These are phyloP conservation scores for Diaporthe velutina DNA, from an alignment of 2,329 filamentous ascomycete species.

Conservation along the genomic window DNA sequence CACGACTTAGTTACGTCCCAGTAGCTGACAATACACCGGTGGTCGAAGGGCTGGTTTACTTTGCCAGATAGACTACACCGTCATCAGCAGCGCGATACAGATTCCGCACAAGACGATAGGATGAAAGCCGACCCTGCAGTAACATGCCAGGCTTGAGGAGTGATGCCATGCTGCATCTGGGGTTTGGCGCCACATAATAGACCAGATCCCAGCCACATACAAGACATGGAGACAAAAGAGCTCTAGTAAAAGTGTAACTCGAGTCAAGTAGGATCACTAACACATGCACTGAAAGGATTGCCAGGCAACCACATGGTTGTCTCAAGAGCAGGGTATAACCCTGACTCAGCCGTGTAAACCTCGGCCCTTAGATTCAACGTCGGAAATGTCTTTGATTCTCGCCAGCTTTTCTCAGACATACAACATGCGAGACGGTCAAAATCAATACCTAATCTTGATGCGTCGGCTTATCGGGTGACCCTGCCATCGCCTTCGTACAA, in stretches of 20 bases:
- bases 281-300: background rate
- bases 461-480: slow-evolving; percentile 3
- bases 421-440: too few relatives aligned
- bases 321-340: background rate
- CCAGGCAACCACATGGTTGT: background rate
- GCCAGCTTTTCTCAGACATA: background rate
- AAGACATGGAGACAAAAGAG: background rate
- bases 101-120: background rate
- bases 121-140: background rate
- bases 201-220: background rate
- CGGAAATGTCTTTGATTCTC: too few relatives aligned
- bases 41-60: background rate
- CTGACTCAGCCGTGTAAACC: background rate
- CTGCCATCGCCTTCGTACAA: slow-evolving; percentile 4
- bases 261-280: background rate
- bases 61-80: background rate
- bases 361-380: background rate
- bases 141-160: too few relatives aligned
- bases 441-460: background rate
- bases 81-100: background rate
- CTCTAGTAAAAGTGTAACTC: background rate
- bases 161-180: background rate
- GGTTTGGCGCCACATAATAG: background rate
- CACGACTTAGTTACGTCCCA: too few relatives aligned
- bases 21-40: background rate